phyloP scores from a whole-genome alignment of 73 alveolate species.

The Paramecium caudatum region DNA sequence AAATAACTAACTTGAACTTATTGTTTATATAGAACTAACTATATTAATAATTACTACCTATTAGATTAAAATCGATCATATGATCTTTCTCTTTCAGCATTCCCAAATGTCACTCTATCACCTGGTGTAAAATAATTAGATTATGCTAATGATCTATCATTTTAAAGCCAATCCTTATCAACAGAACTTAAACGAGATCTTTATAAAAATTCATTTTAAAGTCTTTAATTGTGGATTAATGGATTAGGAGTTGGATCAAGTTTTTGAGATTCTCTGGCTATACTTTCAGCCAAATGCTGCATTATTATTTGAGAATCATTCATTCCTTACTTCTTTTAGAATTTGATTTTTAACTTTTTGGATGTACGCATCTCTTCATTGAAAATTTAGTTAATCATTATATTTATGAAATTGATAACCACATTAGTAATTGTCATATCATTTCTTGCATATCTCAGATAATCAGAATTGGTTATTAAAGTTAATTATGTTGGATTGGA shows the following conservation, averaged over 20 bases:
- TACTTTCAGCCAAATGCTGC: not conserved
- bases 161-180: not conserved
- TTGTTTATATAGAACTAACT: not conserved
- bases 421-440: too few relatives aligned
- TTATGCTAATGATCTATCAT: not conserved
- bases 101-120: not conserved
- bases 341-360: not conserved
- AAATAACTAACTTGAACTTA: constrained; percentile 17
- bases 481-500: too few relatives aligned
- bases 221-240: not conserved
- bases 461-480: too few relatives aligned
- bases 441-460: too few relatives aligned
- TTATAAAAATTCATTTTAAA: not conserved
- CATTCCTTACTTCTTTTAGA: constrained; percentile 35
- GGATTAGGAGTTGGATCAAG: constrained; percentile 12
- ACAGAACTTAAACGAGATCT: not conserved
- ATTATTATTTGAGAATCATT: not conserved
- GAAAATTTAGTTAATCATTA: not conserved
- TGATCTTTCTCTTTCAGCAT: not conserved
- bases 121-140: not conserved
- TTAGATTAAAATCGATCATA: constrained; percentile 37
- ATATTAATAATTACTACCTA: not conserved
- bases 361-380: constrained; percentile 3
- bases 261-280: constrained; percentile 20
- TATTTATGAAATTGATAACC: too few relatives aligned